phyloP scores from a whole-genome alignment of 106 monocot species.

The Dendrobium chrysotoxum region DNA sequence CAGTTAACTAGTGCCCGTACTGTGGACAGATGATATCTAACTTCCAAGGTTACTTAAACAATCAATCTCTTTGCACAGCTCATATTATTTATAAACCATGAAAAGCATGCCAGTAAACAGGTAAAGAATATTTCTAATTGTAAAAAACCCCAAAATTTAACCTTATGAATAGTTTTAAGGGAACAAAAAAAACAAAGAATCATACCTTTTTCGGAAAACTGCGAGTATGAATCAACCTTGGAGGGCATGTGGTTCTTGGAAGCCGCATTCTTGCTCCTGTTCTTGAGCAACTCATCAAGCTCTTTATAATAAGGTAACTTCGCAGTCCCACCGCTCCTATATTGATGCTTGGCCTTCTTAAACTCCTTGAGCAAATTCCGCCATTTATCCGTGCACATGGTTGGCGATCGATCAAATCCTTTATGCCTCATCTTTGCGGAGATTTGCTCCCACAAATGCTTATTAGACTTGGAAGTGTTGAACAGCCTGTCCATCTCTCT shows the following conservation, averaged over 20 bases:
- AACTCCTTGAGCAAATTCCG: slow-evolving; percentile 93
- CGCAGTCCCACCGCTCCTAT: slow-evolving; percentile 43
- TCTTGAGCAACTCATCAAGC: slow-evolving; percentile 80
- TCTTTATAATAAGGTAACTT: slow-evolving; percentile 94
- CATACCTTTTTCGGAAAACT: slow-evolving; percentile 78
- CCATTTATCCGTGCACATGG: slow-evolving; percentile 99
- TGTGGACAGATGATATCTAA: background rate
- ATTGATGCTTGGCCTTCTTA: slow-evolving; percentile 82
- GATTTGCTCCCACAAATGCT: slow-evolving; percentile 92
- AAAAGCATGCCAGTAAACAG: background rate
- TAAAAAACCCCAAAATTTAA: background rate
- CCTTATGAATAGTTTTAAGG: background rate
- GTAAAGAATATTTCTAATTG: background rate
- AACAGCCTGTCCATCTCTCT: slow-evolving; percentile 82
- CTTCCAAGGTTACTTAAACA: background rate
- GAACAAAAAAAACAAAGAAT: background rate
- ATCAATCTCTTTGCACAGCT: background rate
- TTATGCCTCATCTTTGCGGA: slow-evolving; percentile 81
- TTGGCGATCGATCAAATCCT: slow-evolving; percentile 84
- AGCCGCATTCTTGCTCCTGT: slow-evolving; percentile 47
- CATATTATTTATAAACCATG: background rate
- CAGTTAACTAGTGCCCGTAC: background rate
- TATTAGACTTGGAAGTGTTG: slow-evolving; percentile 94
- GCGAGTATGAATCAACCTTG: slow-evolving; percentile 73
- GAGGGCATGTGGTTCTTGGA: slow-evolving; percentile 21